A percentile compares a stretch with the other conserved stretches of the same genome.
These are phyloP conservation scores for Westerdykella aurantiaca DNA, from an alignment of 2,329 filamentous ascomycete genomes.

Conservation along the genomic window DNA sequence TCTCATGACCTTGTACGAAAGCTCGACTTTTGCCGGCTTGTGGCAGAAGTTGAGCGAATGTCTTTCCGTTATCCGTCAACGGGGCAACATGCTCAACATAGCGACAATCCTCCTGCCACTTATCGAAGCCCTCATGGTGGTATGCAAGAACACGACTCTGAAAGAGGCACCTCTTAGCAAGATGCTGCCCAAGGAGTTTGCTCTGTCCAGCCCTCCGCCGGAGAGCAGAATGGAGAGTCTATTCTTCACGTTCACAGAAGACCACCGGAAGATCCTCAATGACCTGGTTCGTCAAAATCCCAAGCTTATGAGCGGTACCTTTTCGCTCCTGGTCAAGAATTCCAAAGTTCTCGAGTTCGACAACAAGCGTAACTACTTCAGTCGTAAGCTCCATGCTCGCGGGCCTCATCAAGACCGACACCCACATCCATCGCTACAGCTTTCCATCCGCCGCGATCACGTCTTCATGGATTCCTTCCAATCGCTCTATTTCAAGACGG, in stretches of 20 bases:
- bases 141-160: constrained; percentile 93
- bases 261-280: constrained; percentile 95
- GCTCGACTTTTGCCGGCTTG: constrained; percentile 79
- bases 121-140: constrained; percentile 96
- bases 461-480: constrained; percentile 99
- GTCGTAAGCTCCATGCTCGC: constrained; percentile 77
- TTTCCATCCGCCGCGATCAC: constrained; percentile 85
- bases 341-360: constrained; percentile 98
- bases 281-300: constrained; percentile 96
- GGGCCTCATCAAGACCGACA: constrained; percentile 61
- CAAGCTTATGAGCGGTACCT: constrained; percentile 97
- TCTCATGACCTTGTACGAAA: constrained; percentile 82
- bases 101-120: constrained; percentile 90
- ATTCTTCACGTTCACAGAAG: constrained; percentile 97
- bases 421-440: constrained; percentile 70
- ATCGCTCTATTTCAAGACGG: constrained; percentile 93
- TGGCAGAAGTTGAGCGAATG: constrained; percentile 92
- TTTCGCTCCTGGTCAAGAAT: constrained; percentile 93
- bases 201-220: constrained; percentile 68
- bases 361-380: constrained; percentile 99
- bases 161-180: constrained; percentile 55
- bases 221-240: constrained; percentile 79
- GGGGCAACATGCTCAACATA: constrained; percentile 93
- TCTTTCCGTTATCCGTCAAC: constrained; percentile 77
- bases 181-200: constrained; percentile 56